Base-by-base conservation (phyloP, 345 rosid species). In the Syzygium aqueum region DNA sequence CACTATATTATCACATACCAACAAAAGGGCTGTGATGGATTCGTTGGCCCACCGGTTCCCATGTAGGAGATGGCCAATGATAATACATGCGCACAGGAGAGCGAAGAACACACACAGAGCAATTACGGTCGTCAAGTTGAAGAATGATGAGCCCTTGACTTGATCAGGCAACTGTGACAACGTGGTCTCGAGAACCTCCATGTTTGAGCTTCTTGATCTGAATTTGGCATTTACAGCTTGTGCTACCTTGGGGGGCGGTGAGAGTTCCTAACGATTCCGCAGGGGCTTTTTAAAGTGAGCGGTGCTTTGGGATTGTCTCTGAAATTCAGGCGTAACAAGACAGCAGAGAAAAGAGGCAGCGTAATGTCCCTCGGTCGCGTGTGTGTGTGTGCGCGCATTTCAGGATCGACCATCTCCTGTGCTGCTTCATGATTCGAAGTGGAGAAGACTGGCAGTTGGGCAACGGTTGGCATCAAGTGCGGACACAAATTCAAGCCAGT, bases 21-120 rank as follows among this genome's bases (percentile, higher is more conserved):
- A 63, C 85, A 94, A 59, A 77, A 95, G 95, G 8, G 96, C 95
- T 16, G 94, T 90, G 88, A 92, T 94, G n/a, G 96, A 94, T 84
- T 93, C 94, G 85, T 95, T 95, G 37, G 95, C 95, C 97, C 97
- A 94, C 8, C 95, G 94, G 84, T 94, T 91, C 89, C 92, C 95
- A 86, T 95, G 95, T 19, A 95, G 94, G 49, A 95, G 93, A 73
- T 94, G 96, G 5, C 96, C 96, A 11, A 94, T 90, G 86, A 94
- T 87, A 85, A 95, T 93, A 85, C 95, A 93, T 63, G 92, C 92
- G 59, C 95, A 95, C 59, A 95, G 95, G 49, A 95, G 94, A 33
- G 95, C 65, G 56, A 94, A 93, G 93, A 95, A 95, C 61, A 92
- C 90, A 22, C 90, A 86, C 7, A 95, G 91, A 8, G 97, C 93